Percentiles rank a stretch among this genome's conserved stretches.
Evolutionary conservation across 2,329 filamentous ascomycete genomes (phyloP).

Genomic region (Teratosphaeria zuluensis): DNA sequence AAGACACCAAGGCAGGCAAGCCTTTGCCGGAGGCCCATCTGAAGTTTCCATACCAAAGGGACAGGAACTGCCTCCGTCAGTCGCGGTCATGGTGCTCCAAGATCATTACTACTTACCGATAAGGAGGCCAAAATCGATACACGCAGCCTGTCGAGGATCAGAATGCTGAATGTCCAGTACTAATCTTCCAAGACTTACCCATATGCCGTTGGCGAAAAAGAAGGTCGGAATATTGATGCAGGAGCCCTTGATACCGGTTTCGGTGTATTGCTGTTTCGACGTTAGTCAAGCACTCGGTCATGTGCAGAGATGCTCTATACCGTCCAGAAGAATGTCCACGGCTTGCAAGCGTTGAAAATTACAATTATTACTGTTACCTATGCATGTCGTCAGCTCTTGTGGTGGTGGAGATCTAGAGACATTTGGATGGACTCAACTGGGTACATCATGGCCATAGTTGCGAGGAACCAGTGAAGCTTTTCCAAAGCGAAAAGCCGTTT

Average conservation of each 20-base stretch:
- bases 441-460: not conserved
- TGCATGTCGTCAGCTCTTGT: not conserved
- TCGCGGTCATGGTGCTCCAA: not conserved
- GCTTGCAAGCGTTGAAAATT: constrained; percentile 2
- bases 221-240: constrained; percentile 1
- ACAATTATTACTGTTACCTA: constrained; percentile 2
- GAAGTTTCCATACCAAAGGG: constrained; percentile 3
- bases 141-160: not conserved
- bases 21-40: not conserved
- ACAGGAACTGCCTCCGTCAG: not conserved
- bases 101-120: not conserved
- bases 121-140: not conserved
- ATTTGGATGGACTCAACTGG: not conserved
- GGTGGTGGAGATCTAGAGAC: not conserved
- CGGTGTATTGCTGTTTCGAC: constrained; percentile 1
- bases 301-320: not conserved
- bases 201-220: constrained; percentile 3
- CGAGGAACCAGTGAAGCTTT: not conserved
- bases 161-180: not conserved
- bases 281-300: not conserved
- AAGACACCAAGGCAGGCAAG: constrained; percentile 1
- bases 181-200: not conserved
- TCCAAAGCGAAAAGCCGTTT: not conserved
- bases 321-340: constrained; percentile 1
- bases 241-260: not conserved